Base-by-base conservation (phyloP, 148 eudicot genomes). In the Nepenthes mirabilis region DNA sequence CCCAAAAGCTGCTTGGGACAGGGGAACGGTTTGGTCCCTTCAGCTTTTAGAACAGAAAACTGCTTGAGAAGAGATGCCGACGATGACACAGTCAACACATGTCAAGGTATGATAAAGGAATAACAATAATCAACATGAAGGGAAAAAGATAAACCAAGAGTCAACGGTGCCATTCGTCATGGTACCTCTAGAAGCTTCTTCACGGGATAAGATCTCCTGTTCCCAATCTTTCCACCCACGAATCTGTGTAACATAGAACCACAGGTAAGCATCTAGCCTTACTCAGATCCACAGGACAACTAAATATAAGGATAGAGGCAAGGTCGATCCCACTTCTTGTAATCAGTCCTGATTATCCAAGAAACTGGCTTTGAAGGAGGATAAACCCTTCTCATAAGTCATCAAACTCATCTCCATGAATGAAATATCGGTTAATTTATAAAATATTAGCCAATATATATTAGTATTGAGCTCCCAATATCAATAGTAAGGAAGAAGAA, bases 141-240 rank as follows among this genome's bases (percentile, higher is more conserved):
- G 11, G 11, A 49, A 49, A 49, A 49, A 11, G 12, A 49, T 5
- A 49, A 49, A 11, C 13, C n/a, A 49, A 49, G 11, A 2, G 52
- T 12, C 52, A 49, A 45, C 11, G 1, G 10, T 5, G 52, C n/a
- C 52, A 49, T 49, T 3, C 6, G 2, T 12, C 13, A 3, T 49
- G n/a, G 6, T 49, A 49, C 52, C 52, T 49, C 13, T 49, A 5
- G 52, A 10, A 49, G 52, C 52, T 8, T 55, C 58, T 55, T 65
- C 62, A 12, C 14, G 55, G 36, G 6, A 43, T 52, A 54, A 8
- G 9, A 72, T 57, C 57, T 82, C 82, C 36, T 14, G 60, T 61
- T 93, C 98, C 98, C 98, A 93, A 32, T 58, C 80, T 66, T 88
- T 93, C 98, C 98, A 93, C 51, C 76, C 73, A 33, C 98, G 86